Percentiles rank a stretch among this genome's conserved stretches.
Evolutionary conservation across 352 stramenopile species (phyloP).

Genomic region (Pythium chondricola): DNA sequence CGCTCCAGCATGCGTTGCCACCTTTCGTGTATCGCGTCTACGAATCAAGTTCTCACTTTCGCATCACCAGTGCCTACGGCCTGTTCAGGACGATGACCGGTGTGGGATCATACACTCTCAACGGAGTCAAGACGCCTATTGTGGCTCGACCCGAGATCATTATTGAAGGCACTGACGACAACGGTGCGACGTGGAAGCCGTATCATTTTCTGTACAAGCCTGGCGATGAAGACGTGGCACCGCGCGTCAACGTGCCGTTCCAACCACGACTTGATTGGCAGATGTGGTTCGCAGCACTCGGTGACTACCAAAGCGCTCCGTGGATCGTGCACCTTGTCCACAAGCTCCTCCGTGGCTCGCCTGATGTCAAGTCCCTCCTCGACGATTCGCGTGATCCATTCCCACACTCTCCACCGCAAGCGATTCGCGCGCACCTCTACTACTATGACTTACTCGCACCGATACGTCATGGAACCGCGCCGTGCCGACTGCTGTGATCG

Average conservation of each 20-base stretch:
- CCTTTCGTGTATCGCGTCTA: constrained; percentile 24
- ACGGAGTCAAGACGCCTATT: constrained; percentile 30
- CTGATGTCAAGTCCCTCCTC: constrained; percentile 59
- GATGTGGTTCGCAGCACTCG: constrained; percentile 90
- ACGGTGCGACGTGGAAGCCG: constrained; percentile 50
- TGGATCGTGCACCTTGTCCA: constrained; percentile 86
- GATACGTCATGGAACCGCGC: constrained; percentile 51
- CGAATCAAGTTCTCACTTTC: constrained; percentile 23
- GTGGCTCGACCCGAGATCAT: constrained; percentile 88
- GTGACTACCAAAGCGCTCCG: constrained; percentile 67
- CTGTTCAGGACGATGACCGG: constrained; percentile 90
- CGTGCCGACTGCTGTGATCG: constrained; percentile 25
- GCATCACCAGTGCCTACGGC: constrained; percentile 69
- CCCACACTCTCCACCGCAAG: constrained; percentile 26
- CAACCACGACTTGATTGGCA: constrained; percentile 88
- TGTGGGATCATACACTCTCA: constrained; percentile 40
- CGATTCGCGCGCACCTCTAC: constrained; percentile 63
- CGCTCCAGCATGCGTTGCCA: constrained; percentile 29
- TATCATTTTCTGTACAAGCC: constrained; percentile 89
- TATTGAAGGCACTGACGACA: constrained; percentile 61
- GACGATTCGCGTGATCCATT: constrained; percentile 53
- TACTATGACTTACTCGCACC: constrained; percentile 81
- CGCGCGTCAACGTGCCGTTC: constrained; percentile 34
- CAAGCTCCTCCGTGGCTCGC: constrained; percentile 68
- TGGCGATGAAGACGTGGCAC: constrained; percentile 28